phyloP scores from a whole-genome alignment of 345 rosid species.

The Populus davidiana region DNA sequence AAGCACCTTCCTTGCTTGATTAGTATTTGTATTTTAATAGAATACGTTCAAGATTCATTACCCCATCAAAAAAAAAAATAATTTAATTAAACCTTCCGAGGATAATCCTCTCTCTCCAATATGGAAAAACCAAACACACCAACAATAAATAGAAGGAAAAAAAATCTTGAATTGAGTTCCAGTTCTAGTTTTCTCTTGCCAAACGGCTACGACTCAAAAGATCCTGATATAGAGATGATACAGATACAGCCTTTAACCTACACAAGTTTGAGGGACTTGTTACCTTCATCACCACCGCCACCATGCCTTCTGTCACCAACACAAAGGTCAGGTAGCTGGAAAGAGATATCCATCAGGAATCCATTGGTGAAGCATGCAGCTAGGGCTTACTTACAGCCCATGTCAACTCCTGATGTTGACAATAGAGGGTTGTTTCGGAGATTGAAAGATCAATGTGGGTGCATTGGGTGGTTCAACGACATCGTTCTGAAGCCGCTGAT shows the following conservation, averaged over 20 bases:
- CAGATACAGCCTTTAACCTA: slow-evolving; percentile 31
- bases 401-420: slow-evolving; percentile 36
- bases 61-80: background rate
- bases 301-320: slow-evolving; percentile 6
- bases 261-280: slow-evolving; percentile 53
- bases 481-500: slow-evolving; percentile 24
- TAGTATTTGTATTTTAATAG: no score
- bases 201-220: slow-evolving; percentile 22
- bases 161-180: background rate
- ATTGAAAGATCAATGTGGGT: slow-evolving; percentile 35
- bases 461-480: slow-evolving; percentile 36
- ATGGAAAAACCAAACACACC: background rate
- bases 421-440: slow-evolving; percentile 31
- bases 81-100: background rate
- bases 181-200: slow-evolving; percentile 12
- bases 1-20: no score
- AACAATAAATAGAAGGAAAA: background rate
- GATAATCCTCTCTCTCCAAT: no score
- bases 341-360: slow-evolving; percentile 56
- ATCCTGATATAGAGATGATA: slow-evolving; percentile 45
- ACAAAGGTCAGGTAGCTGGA: slow-evolving; percentile 25
- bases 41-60: no score
- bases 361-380: slow-evolving; percentile 65
- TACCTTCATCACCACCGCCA: slow-evolving; percentile 32
- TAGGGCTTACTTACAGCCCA: slow-evolving; percentile 60